Percentiles rank a stretch among this genome's conserved stretches.
These are phyloP conservation scores for Chalciporus piperatus DNA, from an alignment of 768 basidiomycete species.

Conservation along the genomic window DNA sequence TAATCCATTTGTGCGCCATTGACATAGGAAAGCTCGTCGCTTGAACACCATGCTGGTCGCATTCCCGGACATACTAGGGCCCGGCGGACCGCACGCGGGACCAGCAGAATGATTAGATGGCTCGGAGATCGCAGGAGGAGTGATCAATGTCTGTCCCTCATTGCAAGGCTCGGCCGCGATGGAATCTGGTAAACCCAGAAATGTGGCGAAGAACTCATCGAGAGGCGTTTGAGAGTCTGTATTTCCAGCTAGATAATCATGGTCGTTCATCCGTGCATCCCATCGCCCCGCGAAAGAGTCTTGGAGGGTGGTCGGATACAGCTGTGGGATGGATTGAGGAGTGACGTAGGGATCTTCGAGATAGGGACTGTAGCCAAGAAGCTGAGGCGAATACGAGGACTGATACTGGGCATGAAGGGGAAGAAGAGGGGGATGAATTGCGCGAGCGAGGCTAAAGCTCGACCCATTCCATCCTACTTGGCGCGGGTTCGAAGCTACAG, in stretches of 20 bases:
- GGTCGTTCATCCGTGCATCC: neutral
- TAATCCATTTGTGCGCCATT: conserved; percentile 9
- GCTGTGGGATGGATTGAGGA: neutral
- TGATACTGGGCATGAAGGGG: neutral
- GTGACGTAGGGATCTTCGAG: neutral
- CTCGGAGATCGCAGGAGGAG: neutral
- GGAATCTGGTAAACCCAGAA: neutral
- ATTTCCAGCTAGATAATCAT: neutral
- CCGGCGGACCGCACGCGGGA: neutral
- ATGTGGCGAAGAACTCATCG: neutral
- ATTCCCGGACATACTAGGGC: neutral
- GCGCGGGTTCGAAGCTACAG: neutral
- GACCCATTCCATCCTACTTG: neutral
- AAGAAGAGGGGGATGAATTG: neutral
- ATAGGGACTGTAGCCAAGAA: neutral
- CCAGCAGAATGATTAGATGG: neutral
- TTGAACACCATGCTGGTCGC: neutral
- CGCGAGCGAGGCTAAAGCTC: neutral
- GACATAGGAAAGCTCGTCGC: conserved; percentile 1
- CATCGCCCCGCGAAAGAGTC: neutral
- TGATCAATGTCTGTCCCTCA: neutral
- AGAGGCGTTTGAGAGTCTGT: neutral
- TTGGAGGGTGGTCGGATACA: neutral
- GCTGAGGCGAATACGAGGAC: neutral
- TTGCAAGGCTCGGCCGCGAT: neutral